phyloP scores from a whole-genome alignment of 2,329 filamentous ascomycete species.

The Pyrenochaeta sp. region DNA sequence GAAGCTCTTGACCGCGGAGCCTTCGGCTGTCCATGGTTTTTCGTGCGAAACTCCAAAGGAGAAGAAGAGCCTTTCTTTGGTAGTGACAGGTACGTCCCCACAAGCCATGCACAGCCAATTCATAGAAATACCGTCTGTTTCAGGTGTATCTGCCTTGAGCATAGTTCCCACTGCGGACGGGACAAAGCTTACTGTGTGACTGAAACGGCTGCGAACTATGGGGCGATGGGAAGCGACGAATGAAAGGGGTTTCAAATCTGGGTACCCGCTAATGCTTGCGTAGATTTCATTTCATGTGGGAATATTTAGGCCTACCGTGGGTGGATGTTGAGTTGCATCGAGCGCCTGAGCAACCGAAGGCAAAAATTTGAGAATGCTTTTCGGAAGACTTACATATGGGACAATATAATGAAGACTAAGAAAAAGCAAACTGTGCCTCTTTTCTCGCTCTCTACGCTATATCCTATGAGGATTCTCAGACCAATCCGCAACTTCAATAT shows the following conservation, averaged over 20 bases:
- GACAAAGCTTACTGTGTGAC: background rate
- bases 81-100: conserved; percentile 67
- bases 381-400: conserved; percentile 2
- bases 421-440: too few relatives aligned
- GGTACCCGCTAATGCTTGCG: conserved; percentile 17
- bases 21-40: conserved; percentile 81
- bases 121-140: background rate
- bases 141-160: conserved; percentile 6
- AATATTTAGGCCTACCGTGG: conserved; percentile 69
- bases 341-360: conserved; percentile 35
- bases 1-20: conserved; percentile 71
- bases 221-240: conserved; percentile 13
- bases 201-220: conserved; percentile 20
- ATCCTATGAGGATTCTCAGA: too few relatives aligned
- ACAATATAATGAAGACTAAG: background rate
- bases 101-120: background rate
- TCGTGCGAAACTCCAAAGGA: conserved; percentile 68
- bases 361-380: conserved; percentile 38
- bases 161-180: conserved; percentile 15
- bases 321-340: conserved; percentile 60
- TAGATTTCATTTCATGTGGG: conserved; percentile 74
- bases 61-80: conserved; percentile 76
- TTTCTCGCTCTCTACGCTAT: too few relatives aligned
- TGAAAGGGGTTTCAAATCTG: background rate
- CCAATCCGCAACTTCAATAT: conserved; percentile 2